These are phyloP conservation scores for Mycena crocata DNA, from an alignment of 768 basidiomycete species.

Conservation along the genomic window DNA sequence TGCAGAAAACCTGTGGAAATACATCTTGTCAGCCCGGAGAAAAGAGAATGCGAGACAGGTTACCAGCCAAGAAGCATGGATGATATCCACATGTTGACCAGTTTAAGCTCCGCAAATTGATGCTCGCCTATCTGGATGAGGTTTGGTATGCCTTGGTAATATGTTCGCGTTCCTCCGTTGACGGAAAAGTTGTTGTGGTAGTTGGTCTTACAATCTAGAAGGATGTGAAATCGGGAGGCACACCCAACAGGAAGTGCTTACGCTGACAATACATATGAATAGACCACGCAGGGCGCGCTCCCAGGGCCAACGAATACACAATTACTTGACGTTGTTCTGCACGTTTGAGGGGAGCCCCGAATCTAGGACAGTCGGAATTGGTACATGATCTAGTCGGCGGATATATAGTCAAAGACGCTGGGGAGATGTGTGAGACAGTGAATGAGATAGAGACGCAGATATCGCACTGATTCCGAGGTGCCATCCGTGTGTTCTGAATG, in stretches of 20 bases:
- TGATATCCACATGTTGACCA: constrained; percentile 31
- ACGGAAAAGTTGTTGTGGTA: constrained; percentile 39
- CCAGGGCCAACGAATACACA: constrained; percentile 17
- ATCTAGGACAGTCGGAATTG: background rate
- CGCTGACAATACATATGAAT: constrained; percentile 36
- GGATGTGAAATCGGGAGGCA: background rate
- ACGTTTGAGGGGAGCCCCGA: constrained; percentile 29
- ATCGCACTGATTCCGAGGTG: background rate
- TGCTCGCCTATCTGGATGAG: constrained; percentile 40
- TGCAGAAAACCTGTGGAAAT: constrained; percentile 32
- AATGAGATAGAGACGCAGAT: background rate
- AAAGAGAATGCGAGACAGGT: background rate
- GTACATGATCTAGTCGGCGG: background rate
- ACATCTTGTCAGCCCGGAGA: background rate
- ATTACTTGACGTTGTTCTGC: constrained; percentile 33
- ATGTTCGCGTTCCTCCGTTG: constrained; percentile 25
- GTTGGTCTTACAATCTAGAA: constrained; percentile 33
- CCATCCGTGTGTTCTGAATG: background rate
- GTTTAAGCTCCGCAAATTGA: constrained; percentile 37
- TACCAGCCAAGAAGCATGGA: constrained; percentile 36
- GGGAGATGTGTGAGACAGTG: background rate
- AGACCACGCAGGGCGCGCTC: constrained; percentile 38
- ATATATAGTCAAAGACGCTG: background rate
- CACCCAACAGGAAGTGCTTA: constrained; percentile 15
- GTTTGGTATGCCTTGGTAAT: constrained; percentile 35